These are phyloP conservation scores for Suhomyces bokatorum DNA, from an alignment of 1,139 yeast genomes.

Conservation along the genomic window DNA sequence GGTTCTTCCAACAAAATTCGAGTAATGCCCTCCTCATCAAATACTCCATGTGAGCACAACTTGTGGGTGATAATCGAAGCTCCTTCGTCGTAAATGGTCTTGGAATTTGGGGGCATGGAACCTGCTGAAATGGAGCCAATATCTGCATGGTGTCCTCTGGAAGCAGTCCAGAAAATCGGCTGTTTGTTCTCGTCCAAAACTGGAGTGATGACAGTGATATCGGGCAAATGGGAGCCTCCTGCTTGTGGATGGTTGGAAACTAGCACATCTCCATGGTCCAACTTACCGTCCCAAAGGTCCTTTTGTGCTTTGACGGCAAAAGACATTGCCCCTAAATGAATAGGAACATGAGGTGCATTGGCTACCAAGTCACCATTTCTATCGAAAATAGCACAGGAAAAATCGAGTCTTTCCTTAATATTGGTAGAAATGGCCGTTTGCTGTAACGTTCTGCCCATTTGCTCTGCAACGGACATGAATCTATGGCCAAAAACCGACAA, in stretches of 20 bases:
- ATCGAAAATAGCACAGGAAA: conserved; percentile 82
- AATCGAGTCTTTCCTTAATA: conserved; percentile 79
- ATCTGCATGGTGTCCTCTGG: conserved; percentile 51
- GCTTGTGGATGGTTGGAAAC: conserved; percentile 78
- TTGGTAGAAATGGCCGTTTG: conserved; percentile 85
- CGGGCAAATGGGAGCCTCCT: conserved; percentile 85
- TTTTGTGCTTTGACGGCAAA: conserved; percentile 75
- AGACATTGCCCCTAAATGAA: conserved; percentile 85
- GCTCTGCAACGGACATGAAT: conserved; percentile 88
- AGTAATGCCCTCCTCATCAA: conserved; percentile 45
- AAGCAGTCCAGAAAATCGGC: conserved; percentile 48
- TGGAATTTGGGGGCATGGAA: conserved; percentile 49
- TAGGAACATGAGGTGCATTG: conserved; percentile 87
- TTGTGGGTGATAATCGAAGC: conserved; percentile 45
- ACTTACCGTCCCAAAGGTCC: conserved; percentile 59
- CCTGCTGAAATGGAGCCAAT: conserved; percentile 50
- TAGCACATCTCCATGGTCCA: conserved; percentile 70
- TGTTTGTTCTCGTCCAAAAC: conserved; percentile 34
- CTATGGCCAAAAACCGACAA: conserved; percentile 80
- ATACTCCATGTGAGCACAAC: conserved; percentile 36
- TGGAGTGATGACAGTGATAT: conserved; percentile 77
- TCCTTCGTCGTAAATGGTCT: conserved; percentile 46
- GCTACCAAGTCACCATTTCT: conserved; percentile 76
- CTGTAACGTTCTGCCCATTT: conserved; percentile 80
- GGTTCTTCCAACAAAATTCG: conserved; percentile 42